Conservation (phyloP, 2,329 filamentous ascomycete species). For the Sordariomycetes sp. region DNA sequence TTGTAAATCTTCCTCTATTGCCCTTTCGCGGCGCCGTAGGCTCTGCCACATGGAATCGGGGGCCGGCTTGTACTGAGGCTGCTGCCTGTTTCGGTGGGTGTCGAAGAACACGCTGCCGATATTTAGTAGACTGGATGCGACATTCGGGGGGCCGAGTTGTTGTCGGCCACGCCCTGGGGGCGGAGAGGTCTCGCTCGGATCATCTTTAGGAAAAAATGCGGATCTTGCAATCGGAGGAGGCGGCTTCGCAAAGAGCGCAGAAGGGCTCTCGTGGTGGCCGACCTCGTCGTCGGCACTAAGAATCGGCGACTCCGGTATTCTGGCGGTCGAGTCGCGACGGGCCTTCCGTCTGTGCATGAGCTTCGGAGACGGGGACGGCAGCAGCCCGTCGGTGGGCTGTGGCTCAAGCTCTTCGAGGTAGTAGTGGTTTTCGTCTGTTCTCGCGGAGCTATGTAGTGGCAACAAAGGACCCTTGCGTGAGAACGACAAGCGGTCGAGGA, state of each 20-base stretch:
- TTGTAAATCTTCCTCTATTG: conserved; percentile 35
- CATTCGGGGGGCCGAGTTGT: conserved; percentile 1
- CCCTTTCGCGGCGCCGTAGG: conserved; percentile 32
- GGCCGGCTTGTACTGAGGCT: conserved; percentile 14
- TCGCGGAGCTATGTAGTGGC: conserved; percentile 14
- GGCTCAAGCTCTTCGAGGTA: conserved; percentile 28
- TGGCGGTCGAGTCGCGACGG: conserved; percentile 5
- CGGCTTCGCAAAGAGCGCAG: conserved; percentile 32
- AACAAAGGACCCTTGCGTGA: conserved; percentile 12
- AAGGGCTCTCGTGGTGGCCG: conserved; percentile 2
- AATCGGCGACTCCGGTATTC: conserved; percentile 2
- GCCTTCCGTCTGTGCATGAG: neutral
- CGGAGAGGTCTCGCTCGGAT: conserved; percentile 12
- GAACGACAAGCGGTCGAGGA: conserved; percentile 10
- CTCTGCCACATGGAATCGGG: conserved; percentile 35
- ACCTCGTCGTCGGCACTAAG: conserved; percentile 4
- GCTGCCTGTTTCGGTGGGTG: conserved; percentile 10
- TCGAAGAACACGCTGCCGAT: conserved; percentile 27
- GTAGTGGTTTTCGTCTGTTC: conserved; percentile 20
- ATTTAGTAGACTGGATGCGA: conserved; percentile 7
- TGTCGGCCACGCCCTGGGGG: conserved; percentile 7
- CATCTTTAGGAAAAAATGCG: conserved; percentile 12
- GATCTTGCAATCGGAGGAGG: conserved; percentile 40
- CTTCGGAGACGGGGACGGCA: neutral
- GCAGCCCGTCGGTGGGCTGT: conserved; percentile 10